A percentile compares a stretch with the other conserved stretches of the same genome.
These are phyloP conservation scores for Penicillium expansum DNA, from an alignment of 2,329 filamentous ascomycete species.

Conservation along the genomic window DNA sequence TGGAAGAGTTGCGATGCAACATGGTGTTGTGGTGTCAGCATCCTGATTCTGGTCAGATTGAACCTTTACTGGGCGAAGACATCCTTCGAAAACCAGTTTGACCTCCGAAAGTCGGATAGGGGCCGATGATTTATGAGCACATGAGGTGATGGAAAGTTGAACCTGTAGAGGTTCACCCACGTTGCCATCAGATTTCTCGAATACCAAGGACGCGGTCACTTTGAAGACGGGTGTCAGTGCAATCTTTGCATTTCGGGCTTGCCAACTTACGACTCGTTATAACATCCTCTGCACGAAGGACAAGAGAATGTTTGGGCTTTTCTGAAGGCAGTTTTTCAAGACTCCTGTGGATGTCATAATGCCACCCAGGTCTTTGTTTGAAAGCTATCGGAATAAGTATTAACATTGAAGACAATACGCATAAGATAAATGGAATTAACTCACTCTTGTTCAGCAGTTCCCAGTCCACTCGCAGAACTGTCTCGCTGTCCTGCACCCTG, in stretches of 20 bases:
- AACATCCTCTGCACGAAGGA: conserved; percentile 48
- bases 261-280: conserved; percentile 47
- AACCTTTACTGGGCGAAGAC: conserved; percentile 44
- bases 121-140: conserved; percentile 44
- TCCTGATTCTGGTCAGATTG: conserved; percentile 32
- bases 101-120: conserved; percentile 51
- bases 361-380: conserved; percentile 32
- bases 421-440: conserved; percentile 8
- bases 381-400: conserved; percentile 31
- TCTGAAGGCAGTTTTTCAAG: conserved; percentile 40
- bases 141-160: conserved; percentile 55
- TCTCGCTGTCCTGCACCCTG: conserved; percentile 46
- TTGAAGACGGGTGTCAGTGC: conserved; percentile 20
- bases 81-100: conserved; percentile 54
- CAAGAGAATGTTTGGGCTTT: conserved; percentile 46
- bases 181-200: conserved; percentile 54
- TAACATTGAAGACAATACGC: conserved; percentile 3
- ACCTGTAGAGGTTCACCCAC: conserved; percentile 58
- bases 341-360: conserved; percentile 50
- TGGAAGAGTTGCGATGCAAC: conserved; percentile 33
- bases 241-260: background rate
- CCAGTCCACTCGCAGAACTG: conserved; percentile 55
- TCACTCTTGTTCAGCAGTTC: conserved; percentile 49
- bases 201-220: conserved; percentile 54
- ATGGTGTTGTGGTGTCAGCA: conserved; percentile 21